phyloP scores from a whole-genome alignment of 176 grass and related monocot species.

The Zoysia pacifica region DNA sequence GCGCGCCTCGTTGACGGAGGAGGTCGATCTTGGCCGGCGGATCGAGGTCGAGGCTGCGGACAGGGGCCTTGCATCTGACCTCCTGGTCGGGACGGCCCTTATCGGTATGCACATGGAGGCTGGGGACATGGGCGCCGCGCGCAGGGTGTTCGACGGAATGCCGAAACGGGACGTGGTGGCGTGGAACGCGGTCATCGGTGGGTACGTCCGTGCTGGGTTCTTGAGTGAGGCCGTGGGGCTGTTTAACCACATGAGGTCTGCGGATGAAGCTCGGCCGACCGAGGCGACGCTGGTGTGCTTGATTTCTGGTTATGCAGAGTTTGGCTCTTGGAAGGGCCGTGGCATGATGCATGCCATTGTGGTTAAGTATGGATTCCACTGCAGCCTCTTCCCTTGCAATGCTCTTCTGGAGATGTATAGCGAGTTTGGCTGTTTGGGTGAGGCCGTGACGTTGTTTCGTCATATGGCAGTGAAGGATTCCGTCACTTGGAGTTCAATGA shows the following conservation, averaged over 20 bases:
- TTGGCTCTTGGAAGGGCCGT: conserved; percentile 7
- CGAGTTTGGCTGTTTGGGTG: conserved; percentile 40
- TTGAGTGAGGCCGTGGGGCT: conserved; percentile 39
- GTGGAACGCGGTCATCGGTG: conserved; percentile 63
- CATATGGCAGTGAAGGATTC: conserved; percentile 62
- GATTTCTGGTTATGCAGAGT: conserved; percentile 44
- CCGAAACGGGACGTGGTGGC: conserved; percentile 41
- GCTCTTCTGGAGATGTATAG: conserved; percentile 60
- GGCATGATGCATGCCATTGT: conserved; percentile 38
- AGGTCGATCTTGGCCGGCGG: conserved; percentile 23
- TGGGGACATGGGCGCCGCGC: conserved; percentile 39
- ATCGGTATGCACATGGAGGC: conserved; percentile 47
- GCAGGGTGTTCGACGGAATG: conserved; percentile 64
- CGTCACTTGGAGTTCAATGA: conserved; percentile 67
- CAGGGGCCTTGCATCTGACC: conserved; percentile 45
- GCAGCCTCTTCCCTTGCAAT: conserved; percentile 47
- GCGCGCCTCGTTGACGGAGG: conserved; percentile 16
- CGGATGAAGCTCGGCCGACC: conserved; percentile 15
- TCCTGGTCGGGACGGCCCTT: conserved; percentile 58
- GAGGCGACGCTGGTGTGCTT: conserved; percentile 61
- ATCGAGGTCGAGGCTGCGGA: neutral
- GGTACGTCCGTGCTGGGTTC: conserved; percentile 37
- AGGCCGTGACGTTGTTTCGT: conserved; percentile 51
- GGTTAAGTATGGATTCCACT: conserved; percentile 51
- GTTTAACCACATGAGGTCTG: conserved; percentile 48